Conservation (phyloP, 139 green algal species). For the Chloropicon primus region DNA sequence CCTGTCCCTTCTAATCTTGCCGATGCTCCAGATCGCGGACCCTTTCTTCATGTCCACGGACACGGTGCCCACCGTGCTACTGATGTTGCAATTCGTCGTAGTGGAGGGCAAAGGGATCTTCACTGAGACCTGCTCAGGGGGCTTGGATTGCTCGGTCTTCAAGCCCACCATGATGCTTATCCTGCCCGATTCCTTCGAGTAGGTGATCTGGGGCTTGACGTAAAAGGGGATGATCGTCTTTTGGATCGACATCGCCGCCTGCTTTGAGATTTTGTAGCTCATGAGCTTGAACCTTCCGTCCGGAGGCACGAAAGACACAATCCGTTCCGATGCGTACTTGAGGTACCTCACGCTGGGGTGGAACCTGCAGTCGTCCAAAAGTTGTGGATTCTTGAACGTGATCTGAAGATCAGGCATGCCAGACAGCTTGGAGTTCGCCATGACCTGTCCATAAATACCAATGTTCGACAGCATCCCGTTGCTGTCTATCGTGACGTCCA, state of each 20-base stretch:
- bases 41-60: neutral
- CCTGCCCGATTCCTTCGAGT: neutral
- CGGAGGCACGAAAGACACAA: neutral
- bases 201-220: neutral
- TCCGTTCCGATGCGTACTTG: slow-evolving; percentile 4
- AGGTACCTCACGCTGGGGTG: neutral
- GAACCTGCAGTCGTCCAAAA: slow-evolving; percentile 15
- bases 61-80: neutral
- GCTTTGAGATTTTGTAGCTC: slow-evolving; percentile 21
- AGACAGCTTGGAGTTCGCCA: slow-evolving; percentile 10
- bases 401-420: slow-evolving; percentile 12
- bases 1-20: neutral
- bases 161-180: neutral
- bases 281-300: slow-evolving; percentile 10
- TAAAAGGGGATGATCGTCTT: neutral
- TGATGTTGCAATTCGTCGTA: neutral
- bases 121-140: neutral
- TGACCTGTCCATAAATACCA: slow-evolving; percentile 1
- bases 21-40: neutral
- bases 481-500: slow-evolving; percentile 14
- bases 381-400: slow-evolving; percentile 8
- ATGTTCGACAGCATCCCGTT: slow-evolving; percentile 1
- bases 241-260: neutral
- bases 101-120: neutral
- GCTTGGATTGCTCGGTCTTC: neutral